Conservation (phyloP, 2,329 filamentous ascomycete species). For the Lasiodiplodia sp. region DNA sequence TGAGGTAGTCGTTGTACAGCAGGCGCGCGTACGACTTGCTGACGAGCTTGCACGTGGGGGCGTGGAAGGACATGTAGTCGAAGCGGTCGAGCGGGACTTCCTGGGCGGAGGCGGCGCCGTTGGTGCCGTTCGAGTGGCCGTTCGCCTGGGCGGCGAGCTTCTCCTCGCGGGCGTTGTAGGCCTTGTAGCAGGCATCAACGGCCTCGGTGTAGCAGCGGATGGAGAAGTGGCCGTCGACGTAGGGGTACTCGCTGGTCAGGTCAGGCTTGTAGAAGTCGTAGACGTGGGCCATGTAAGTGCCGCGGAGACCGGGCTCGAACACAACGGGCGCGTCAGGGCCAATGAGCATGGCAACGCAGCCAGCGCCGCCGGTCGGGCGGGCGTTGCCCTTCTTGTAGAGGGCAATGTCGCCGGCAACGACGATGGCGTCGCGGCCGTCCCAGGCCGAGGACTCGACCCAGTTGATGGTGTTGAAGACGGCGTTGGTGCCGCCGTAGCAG, state of each 20-base stretch:
- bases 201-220: slow-evolving; percentile 62
- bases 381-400: slow-evolving; percentile 63
- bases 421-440: slow-evolving; percentile 61
- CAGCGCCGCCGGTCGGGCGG: slow-evolving; percentile 60
- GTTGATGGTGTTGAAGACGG: slow-evolving; percentile 61
- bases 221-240: slow-evolving; percentile 62
- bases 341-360: slow-evolving; percentile 62
- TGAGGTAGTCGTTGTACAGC: slow-evolving; percentile 61
- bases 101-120: slow-evolving; percentile 38
- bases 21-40: slow-evolving; percentile 61
- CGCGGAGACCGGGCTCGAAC: slow-evolving; percentile 58
- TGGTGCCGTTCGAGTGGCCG: slow-evolving; percentile 49
- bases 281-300: slow-evolving; percentile 59
- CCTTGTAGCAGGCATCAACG: slow-evolving; percentile 61
- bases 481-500: slow-evolving; percentile 63
- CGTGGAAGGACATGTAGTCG: slow-evolving; percentile 63
- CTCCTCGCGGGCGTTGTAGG: slow-evolving; percentile 58
- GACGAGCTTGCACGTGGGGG: slow-evolving; percentile 63
- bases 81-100: slow-evolving; percentile 60
- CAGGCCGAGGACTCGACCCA: slow-evolving; percentile 62
- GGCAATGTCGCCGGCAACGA: slow-evolving; percentile 61
- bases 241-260: slow-evolving; percentile 60
- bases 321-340: slow-evolving; percentile 59
- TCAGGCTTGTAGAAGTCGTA: slow-evolving; percentile 66
- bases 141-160: slow-evolving; percentile 53